A percentile compares a stretch with the other conserved stretches of the same genome.
Evolutionary conservation across 1,139 yeast species (phyloP).

Genomic region (Tardiomyces blankii): DNA sequence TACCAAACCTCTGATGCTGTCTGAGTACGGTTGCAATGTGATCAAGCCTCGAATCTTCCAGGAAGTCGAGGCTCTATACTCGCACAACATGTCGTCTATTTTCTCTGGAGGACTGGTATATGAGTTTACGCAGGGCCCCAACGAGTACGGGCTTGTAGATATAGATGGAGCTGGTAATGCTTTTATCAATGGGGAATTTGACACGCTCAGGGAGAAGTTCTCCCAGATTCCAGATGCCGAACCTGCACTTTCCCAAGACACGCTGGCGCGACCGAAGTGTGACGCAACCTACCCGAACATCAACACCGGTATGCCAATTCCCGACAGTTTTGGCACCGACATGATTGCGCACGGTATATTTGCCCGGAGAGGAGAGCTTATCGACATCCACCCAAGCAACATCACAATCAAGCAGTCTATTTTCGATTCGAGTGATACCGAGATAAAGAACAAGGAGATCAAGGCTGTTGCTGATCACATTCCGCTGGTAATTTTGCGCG

Average conservation of each 20-base stretch:
- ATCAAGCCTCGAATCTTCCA: slow-evolving; percentile 50
- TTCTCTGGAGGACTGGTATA: slow-evolving; percentile 74
- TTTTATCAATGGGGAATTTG: slow-evolving; percentile 42
- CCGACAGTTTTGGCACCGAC: slow-evolving; percentile 15
- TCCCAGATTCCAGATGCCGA: slow-evolving; percentile 15
- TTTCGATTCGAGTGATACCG: neutral
- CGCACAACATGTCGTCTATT: slow-evolving; percentile 36
- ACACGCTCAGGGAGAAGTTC: slow-evolving; percentile 36
- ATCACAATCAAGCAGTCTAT: neutral
- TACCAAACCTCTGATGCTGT: slow-evolving; percentile 71
- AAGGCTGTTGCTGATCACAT: neutral
- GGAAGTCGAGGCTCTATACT: slow-evolving; percentile 49
- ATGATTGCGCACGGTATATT: slow-evolving; percentile 15
- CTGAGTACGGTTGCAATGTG: slow-evolving; percentile 67
- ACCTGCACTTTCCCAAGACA: slow-evolving; percentile 1
- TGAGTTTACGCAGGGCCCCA: slow-evolving; percentile 60
- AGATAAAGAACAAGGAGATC: neutral
- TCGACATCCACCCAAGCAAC: neutral
- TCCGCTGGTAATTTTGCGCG: neutral
- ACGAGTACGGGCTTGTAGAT: slow-evolving; percentile 60
- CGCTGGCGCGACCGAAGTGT: slow-evolving; percentile 1
- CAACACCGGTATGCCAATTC: slow-evolving; percentile 6
- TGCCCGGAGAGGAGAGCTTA: slow-evolving; percentile 6
- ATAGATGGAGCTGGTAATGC: slow-evolving; percentile 34
- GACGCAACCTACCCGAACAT: slow-evolving; percentile 4